Conservation (phyloP, 225 moss, liverwort and hornwort species). For the Anthoceros angustus region DNA sequence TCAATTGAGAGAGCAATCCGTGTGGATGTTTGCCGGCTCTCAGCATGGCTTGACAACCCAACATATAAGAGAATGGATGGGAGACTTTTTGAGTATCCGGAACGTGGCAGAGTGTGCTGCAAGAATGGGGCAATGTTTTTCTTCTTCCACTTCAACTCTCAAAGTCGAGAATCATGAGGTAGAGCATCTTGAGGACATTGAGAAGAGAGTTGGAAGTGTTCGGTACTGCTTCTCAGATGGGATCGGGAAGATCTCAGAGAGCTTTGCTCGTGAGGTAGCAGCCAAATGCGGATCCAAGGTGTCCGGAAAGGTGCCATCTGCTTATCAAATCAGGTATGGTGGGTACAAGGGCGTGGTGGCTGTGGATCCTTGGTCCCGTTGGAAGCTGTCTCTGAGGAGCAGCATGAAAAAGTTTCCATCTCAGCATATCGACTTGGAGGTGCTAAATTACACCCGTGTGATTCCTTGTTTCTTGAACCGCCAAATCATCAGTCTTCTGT, state of each 20-base stretch:
- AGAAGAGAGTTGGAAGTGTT: constrained; percentile 18
- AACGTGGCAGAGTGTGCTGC: constrained; percentile 88
- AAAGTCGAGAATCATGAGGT: constrained; percentile 32
- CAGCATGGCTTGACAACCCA: constrained; percentile 21
- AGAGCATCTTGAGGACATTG: constrained; percentile 37
- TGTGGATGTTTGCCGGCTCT: constrained; percentile 75
- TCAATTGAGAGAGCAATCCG: constrained; percentile 65
- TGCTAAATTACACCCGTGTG: constrained; percentile 41
- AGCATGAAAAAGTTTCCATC: constrained; percentile 75
- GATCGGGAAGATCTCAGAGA: constrained; percentile 58
- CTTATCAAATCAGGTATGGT: constrained; percentile 79
- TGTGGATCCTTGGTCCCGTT: constrained; percentile 35
- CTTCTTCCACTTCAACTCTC: constrained; percentile 61
- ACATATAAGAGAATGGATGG: constrained; percentile 62
- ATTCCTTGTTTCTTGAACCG: constrained; percentile 64
- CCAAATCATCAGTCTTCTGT: constrained; percentile 54
- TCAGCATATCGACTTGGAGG: constrained; percentile 41
- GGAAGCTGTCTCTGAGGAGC: constrained; percentile 47
- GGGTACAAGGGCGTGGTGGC: constrained; percentile 87
- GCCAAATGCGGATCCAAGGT: constrained; percentile 31
- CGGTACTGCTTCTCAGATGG: constrained; percentile 81
- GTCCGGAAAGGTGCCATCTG: constrained; percentile 41
- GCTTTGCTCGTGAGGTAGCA: constrained; percentile 51
- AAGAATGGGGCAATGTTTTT: constrained; percentile 94
- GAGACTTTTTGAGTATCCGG: constrained; percentile 51